phyloP scores from a whole-genome alignment of 1,284 basidiomycete species.

The Heterobasidion occidentale region DNA sequence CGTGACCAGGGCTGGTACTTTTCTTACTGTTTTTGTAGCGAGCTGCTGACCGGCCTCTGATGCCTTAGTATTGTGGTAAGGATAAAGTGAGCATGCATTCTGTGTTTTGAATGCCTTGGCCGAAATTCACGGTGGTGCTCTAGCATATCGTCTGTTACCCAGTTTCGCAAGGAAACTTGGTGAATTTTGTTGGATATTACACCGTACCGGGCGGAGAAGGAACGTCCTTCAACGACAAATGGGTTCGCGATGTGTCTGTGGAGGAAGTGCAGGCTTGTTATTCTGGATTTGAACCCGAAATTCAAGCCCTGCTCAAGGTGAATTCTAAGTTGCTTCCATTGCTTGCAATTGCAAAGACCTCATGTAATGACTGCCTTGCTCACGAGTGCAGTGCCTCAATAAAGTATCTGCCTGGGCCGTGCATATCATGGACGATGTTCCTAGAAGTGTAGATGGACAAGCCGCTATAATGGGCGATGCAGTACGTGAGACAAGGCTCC shows the following conservation, averaged over 20 bases:
- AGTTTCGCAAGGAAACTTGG: conserved; percentile 20
- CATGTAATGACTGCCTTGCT: not conserved
- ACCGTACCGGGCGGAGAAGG: conserved; percentile 29
- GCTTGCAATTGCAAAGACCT: not conserved
- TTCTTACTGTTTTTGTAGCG: not conserved
- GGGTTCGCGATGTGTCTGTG: conserved; percentile 24
- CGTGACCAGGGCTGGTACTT: not conserved
- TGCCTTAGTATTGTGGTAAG: not conserved
- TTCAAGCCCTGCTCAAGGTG: conserved; percentile 25
- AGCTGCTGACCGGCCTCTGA: not conserved
- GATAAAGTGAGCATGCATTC: not conserved
- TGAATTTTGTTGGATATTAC: conserved; percentile 31
- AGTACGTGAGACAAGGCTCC: conserved; percentile 14
- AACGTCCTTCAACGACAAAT: conserved; percentile 20
- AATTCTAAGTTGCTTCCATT: too few relatives aligned
- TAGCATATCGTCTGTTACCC: conserved; percentile 21
- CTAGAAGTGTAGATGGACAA: not conserved
- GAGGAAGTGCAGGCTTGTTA: conserved; percentile 27
- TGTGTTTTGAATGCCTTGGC: not conserved
- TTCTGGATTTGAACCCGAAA: conserved; percentile 29
- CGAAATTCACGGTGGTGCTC: not conserved
- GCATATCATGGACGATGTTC: not conserved
- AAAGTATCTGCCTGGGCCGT: not conserved
- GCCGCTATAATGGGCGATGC: conserved; percentile 37
- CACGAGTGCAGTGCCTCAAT: not conserved